phyloP scores from a whole-genome alignment of 495 filamentous ascomycete species.

The Chaetomidium leptoderma region DNA sequence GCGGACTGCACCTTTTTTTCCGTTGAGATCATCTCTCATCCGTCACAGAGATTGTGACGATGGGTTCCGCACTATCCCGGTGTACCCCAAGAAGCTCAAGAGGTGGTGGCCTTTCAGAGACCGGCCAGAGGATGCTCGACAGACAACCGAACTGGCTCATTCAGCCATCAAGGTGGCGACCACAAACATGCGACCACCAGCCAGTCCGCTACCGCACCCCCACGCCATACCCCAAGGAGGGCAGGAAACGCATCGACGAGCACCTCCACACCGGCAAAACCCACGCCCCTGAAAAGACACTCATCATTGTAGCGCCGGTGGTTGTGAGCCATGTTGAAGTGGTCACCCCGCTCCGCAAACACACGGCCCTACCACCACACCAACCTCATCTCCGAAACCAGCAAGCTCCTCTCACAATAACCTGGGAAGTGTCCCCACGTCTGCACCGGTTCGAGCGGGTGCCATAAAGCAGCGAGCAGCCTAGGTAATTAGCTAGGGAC shows the following conservation, averaged over 20 bases:
- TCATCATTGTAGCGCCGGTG: slow-evolving; percentile 19
- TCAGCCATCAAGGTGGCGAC: slow-evolving; percentile 22
- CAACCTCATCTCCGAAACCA: slow-evolving; percentile 9
- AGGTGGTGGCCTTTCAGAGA: slow-evolving; percentile 13
- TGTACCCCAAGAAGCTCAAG: slow-evolving; percentile 16
- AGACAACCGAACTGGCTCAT: slow-evolving; percentile 32
- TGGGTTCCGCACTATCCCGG: slow-evolving; percentile 29
- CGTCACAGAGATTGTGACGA: slow-evolving; percentile 2
- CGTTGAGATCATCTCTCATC: neutral
- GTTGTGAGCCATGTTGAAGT: slow-evolving; percentile 17
- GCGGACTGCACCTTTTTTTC: neutral
- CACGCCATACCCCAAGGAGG: slow-evolving; percentile 30
- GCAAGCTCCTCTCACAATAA: slow-evolving; percentile 17
- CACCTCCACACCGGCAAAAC: neutral
- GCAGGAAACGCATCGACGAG: slow-evolving; percentile 17
- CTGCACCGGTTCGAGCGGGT: slow-evolving; percentile 29
- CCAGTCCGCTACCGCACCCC: slow-evolving; percentile 30
- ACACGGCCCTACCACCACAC: neutral
- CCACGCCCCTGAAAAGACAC: slow-evolving; percentile 19
- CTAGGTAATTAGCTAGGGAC: too few relatives aligned
- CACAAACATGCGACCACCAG: slow-evolving; percentile 13
- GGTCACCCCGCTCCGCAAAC: neutral
- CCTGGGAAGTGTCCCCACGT: slow-evolving; percentile 22
- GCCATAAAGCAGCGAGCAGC: neutral
- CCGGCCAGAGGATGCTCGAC: slow-evolving; percentile 26